Percentiles rank a stretch among this genome's conserved stretches.
Conservation (phyloP, 345 rosid genomes). For the Clausena lansium region DNA sequence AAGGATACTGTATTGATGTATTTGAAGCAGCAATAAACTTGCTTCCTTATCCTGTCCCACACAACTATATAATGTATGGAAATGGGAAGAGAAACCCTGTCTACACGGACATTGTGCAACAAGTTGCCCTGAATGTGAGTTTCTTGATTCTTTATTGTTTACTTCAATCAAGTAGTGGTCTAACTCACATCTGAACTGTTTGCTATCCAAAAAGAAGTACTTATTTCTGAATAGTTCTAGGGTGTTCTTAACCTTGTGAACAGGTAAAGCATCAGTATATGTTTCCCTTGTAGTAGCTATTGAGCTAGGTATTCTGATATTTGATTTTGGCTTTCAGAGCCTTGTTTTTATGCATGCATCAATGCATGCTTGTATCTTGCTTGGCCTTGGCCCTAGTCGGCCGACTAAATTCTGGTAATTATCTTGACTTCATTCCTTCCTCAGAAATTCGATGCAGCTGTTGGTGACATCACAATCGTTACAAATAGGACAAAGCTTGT, state of each 20-base stretch:
- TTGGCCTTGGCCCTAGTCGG: background rate
- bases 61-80: conserved; percentile 55
- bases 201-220: background rate
- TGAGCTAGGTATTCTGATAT: background rate
- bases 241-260: background rate
- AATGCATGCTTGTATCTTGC: background rate
- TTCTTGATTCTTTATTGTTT: background rate
- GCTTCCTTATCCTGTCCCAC: conserved; percentile 87
- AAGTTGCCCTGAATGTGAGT: conserved; percentile 73
- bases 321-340: background rate
- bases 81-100: conserved; percentile 62
- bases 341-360: background rate
- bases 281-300: background rate
- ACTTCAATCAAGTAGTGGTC: background rate
- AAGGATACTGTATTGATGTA: conserved; percentile 84
- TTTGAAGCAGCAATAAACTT: conserved; percentile 85
- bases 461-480: conserved; percentile 72
- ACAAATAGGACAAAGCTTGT: conserved; percentile 80
- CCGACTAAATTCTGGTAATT: background rate
- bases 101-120: conserved; percentile 52
- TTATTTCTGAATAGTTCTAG: background rate
- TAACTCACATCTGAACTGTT: background rate
- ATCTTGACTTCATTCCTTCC: conserved; percentile 26
- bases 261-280: background rate
- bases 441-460: conserved; percentile 77